Evolutionary conservation across 352 stramenopile genomes (phyloP).

Genomic region (Globisporangium ultimum): DNA sequence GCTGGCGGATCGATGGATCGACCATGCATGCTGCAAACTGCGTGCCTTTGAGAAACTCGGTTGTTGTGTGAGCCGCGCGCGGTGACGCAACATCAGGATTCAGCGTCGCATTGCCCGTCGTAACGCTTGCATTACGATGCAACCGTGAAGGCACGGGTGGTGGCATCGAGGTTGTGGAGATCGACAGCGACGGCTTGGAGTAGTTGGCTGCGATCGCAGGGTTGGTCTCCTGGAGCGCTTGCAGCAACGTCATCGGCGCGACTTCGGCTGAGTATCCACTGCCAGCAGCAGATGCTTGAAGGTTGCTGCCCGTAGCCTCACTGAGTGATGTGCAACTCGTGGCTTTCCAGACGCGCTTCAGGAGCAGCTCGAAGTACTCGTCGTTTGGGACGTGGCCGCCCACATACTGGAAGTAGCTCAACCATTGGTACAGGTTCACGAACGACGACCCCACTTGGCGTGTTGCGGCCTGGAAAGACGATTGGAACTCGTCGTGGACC

Average conservation of each 20-base stretch:
- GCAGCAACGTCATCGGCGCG: conserved; percentile 40
- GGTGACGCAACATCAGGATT: conserved; percentile 29
- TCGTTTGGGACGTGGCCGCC: conserved; percentile 62
- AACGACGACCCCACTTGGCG: conserved; percentile 29
- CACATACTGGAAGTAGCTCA: conserved; percentile 74
- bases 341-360: conserved; percentile 70
- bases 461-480: conserved; percentile 37
- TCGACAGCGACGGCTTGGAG: conserved; percentile 18
- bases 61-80: conserved; percentile 40
- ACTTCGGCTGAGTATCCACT: background rate
- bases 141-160: conserved; percentile 19
- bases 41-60: conserved; percentile 64
- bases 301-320: conserved; percentile 22
- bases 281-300: conserved; percentile 1
- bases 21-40: conserved; percentile 64
- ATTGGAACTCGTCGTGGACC: conserved; percentile 54
- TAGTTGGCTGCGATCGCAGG: conserved; percentile 23
- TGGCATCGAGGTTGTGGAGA: conserved; percentile 23
- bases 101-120: conserved; percentile 11
- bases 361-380: conserved; percentile 74
- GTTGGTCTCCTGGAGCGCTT: conserved; percentile 46
- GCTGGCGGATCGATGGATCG: conserved; percentile 35
- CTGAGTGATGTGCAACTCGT: conserved; percentile 34
- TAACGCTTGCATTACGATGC: conserved; percentile 22
- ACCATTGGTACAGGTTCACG: conserved; percentile 71